phyloP scores from a whole-genome alignment of 257 asterid genomes.

The Solanum neorickii region DNA sequence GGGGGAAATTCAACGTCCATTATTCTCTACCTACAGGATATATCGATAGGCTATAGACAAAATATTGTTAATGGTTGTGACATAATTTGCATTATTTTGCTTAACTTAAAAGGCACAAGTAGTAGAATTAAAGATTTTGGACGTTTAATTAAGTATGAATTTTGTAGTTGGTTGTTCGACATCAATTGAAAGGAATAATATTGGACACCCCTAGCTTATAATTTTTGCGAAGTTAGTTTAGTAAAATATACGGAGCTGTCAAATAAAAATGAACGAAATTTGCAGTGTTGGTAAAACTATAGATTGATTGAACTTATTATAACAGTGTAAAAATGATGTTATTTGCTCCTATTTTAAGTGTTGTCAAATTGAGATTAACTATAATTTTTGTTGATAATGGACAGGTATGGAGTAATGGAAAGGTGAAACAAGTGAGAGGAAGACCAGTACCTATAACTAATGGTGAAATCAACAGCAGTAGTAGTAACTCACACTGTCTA shows the following conservation, averaged over 20 bases:
- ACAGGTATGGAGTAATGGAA: conserved; percentile 90
- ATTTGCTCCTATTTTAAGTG: not conserved
- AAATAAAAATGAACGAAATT: not conserved
- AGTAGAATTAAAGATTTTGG: not conserved
- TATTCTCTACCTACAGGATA: not conserved
- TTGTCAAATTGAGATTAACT: not conserved
- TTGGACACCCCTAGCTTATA: not conserved
- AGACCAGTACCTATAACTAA: conserved; percentile 15
- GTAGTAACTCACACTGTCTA: conserved; percentile 3
- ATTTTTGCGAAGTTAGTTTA: not conserved
- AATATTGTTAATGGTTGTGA: not conserved
- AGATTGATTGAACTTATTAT: not conserved
- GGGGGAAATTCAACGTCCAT: not conserved
- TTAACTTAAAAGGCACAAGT: not conserved
- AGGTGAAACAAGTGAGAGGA: conserved; percentile 58
- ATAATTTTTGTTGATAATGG: not conserved
- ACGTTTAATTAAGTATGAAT: not conserved
- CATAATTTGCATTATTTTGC: not conserved
- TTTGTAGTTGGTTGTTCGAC: not conserved
- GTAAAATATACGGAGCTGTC: not conserved
- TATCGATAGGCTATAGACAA: not conserved
- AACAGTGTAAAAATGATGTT: not conserved
- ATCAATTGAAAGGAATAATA: not conserved
- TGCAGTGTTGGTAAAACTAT: not conserved
- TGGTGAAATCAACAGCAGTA: not conserved